A percentile compares a stretch with the other conserved stretches of the same genome.
Evolutionary conservation across 306 rosid species (phyloP).

Genomic region (Prunus kanzakura): DNA sequence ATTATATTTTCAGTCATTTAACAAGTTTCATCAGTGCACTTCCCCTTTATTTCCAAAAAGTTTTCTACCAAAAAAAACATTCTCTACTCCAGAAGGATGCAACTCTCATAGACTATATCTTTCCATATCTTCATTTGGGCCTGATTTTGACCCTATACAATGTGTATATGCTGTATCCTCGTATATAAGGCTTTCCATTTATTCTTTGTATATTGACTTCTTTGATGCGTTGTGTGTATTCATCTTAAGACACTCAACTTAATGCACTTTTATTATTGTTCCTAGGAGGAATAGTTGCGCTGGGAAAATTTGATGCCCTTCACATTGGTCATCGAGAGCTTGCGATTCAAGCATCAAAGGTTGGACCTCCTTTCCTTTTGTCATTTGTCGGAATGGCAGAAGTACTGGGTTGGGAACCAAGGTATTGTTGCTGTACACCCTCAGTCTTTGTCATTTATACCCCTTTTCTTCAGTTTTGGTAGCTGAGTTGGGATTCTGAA

Average conservation of each 20-base stretch:
- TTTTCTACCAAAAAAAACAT: neutral
- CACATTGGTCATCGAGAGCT: slow-evolving; percentile 96
- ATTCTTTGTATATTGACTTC: neutral
- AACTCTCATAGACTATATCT: neutral
- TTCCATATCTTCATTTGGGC: neutral
- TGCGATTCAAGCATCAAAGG: slow-evolving; percentile 89
- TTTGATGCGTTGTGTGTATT: neutral
- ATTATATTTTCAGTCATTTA: neutral
- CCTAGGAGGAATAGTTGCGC: slow-evolving; percentile 85
- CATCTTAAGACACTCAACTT: neutral
- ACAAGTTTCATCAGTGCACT: neutral
- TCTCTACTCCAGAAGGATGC: neutral
- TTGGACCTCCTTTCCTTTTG: slow-evolving; percentile 86
- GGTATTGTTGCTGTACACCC: slow-evolving; percentile 43
- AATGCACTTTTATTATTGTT: slow-evolving; percentile 20
- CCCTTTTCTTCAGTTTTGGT: neutral
- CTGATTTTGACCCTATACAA: neutral
- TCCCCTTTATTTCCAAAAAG: neutral
- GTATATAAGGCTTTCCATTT: neutral
- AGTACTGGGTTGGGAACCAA: slow-evolving; percentile 90
- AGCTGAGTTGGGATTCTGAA: neutral
- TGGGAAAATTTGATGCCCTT: slow-evolving; percentile 96
- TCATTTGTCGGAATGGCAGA: slow-evolving; percentile 91
- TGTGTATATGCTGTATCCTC: neutral
- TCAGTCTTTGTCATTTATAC: slow-evolving; percentile 8